Evolutionary conservation across 805 yeast species (phyloP).

Genomic region (Cyberlindnera lachancei): DNA sequence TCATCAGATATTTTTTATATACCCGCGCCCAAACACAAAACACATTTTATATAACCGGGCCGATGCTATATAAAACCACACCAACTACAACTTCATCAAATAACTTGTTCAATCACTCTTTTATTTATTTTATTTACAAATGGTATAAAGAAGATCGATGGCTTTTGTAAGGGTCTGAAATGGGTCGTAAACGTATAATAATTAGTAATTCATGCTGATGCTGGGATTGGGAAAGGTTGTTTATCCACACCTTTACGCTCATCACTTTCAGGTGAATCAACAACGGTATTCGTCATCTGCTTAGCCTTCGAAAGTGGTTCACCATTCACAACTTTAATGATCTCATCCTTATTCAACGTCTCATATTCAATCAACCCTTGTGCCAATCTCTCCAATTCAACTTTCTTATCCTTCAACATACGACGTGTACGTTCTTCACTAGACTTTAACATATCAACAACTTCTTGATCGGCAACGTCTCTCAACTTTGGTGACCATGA

Average conservation of each 20-base stretch:
- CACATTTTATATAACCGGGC: too few species aligned
- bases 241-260: constrained; percentile 32
- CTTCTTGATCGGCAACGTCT: constrained; percentile 90
- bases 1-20: too few species aligned
- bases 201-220: constrained; percentile 12
- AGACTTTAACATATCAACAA: constrained; percentile 61
- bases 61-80: too few species aligned
- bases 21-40: too few species aligned
- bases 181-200: not conserved
- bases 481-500: constrained; percentile 87
- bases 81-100: not conserved
- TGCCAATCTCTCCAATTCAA: constrained; percentile 81
- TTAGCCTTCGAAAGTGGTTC: constrained; percentile 64
- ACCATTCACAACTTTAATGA: constrained; percentile 78
- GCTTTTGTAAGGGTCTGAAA: not conserved
- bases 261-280: constrained; percentile 44
- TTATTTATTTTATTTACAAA: too few species aligned
- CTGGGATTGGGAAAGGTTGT: constrained; percentile 24
- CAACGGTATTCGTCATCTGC: constrained; percentile 67
- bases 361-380: constrained; percentile 93
- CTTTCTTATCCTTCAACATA: constrained; percentile 50
- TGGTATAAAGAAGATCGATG: too few species aligned
- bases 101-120: too few species aligned
- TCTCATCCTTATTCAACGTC: constrained; percentile 86
- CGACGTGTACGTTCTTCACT: constrained; percentile 77